Evolutionary conservation across 257 asterid species (phyloP).

Genomic region (Primulina tabacum): DNA sequence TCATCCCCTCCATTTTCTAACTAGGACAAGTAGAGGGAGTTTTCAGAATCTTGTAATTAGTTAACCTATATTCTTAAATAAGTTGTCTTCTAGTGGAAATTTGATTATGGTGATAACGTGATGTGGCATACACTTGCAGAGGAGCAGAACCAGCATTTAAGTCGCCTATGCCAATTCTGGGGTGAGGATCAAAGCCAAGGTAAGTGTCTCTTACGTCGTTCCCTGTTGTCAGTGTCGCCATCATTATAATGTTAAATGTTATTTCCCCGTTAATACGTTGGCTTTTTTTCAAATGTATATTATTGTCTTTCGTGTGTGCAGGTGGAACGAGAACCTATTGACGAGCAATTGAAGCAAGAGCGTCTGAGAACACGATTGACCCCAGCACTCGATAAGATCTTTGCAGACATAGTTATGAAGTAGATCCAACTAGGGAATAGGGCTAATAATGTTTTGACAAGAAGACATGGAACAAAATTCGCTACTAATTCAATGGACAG

Average conservation of each 20-base stretch:
- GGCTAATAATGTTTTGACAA: slow-evolving; percentile 79
- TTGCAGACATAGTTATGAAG: slow-evolving; percentile 79
- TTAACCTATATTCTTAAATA: slow-evolving; percentile 17
- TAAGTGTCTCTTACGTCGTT: slow-evolving; percentile 12
- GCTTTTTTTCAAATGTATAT: not conserved
- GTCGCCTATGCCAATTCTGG: slow-evolving; percentile 43
- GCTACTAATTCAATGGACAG: slow-evolving; percentile 66
- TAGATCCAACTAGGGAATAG: slow-evolving; percentile 79
- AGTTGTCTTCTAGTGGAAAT: slow-evolving; percentile 18
- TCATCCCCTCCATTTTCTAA: too few species aligned
- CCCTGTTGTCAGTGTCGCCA: not conserved
- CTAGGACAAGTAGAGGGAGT: not conserved
- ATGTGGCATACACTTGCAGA: slow-evolving; percentile 63
- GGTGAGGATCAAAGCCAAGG: slow-evolving; percentile 41
- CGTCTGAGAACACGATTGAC: slow-evolving; percentile 94
- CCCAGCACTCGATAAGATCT: slow-evolving; percentile 69
- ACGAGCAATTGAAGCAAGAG: slow-evolving; percentile 76
- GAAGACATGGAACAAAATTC: slow-evolving; percentile 89
- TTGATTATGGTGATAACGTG: slow-evolving; percentile 24
- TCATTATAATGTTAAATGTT: too few species aligned
- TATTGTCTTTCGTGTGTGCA: slow-evolving; percentile 8
- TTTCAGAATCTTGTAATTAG: slow-evolving; percentile 6
- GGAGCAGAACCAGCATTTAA: slow-evolving; percentile 50
- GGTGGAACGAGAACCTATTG: slow-evolving; percentile 71
- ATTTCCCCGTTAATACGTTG: too few species aligned